Base-by-base conservation (phyloP, 495 filamentous ascomycete species). In the Aspergillus sparsus region DNA sequence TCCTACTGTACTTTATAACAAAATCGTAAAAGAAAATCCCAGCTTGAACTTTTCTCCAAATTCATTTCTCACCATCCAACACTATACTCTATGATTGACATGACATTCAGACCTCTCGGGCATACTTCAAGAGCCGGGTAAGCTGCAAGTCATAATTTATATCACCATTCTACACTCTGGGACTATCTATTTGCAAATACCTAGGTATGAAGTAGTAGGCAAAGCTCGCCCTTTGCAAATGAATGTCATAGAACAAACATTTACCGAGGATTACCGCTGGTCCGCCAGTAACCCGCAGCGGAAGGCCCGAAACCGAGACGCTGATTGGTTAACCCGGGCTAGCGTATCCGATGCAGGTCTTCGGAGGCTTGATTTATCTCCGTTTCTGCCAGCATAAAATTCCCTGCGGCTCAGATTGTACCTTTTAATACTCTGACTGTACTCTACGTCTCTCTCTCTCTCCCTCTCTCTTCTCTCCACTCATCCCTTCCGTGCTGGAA, bases 281-380 rank as follows among this genome's bases (percentile, higher is more conserved):
- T 33, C 62, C 61, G 58, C 41, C 55, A 34, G 37, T 46, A 21
- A 35, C 33, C 57, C 49, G 53, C 39, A 35, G 13, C 11, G 32
- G 11, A 12, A n/a, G 31, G 54, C 32, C 31, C 39, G 13, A 61
- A 67, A 65, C 72, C 75, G 74, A 78, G 69, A n/a, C 16, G 52
- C 13, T 77, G 67, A 77, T 78, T 78, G 75, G 75, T 10, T 49
- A 10, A 49, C 27, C 57, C 46, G 56, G 63, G 67, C 68, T 71
- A 61, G 64, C 55, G 63, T 53, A 53, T 60, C 60, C 65, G 63
- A 68, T 18, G 44, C 66, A 65, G 60, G 35, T 49, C 44, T 64
- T 76, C 71, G 73, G 74, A 60, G 71, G 59, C 67, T 67, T 74
- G 70, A 74, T 74, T 69, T 76, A 71, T 69, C 66, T 70, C 74